phyloP scores from a whole-genome alignment of 164 flowering plant species.

The Brasenia schreberi region DNA sequence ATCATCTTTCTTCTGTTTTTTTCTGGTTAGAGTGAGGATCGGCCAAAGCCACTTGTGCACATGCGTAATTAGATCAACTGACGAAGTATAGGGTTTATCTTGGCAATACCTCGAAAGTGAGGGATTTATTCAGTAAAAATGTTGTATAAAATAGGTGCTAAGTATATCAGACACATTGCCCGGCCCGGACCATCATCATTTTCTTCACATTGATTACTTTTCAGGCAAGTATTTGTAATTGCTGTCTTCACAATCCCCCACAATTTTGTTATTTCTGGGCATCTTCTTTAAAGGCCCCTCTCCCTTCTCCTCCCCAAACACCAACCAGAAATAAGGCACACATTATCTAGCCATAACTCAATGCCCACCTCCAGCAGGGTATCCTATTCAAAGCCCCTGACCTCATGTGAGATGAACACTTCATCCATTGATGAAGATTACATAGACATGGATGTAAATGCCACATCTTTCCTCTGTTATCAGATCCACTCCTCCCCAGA shows the following conservation, averaged over 20 bases:
- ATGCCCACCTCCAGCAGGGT: background rate
- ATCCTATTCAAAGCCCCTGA: background rate
- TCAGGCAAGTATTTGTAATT: background rate
- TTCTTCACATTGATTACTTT: background rate
- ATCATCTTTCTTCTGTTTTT: too few relatives aligned
- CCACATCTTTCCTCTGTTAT: conserved; percentile 21
- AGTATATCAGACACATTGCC: too few relatives aligned
- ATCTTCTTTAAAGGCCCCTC: background rate
- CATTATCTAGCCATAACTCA: background rate
- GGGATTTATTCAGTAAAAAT: too few relatives aligned
- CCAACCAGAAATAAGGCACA: background rate
- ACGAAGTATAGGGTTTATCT: too few relatives aligned
- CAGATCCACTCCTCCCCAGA: conserved; percentile 23
- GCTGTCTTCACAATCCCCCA: background rate
- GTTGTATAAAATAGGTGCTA: too few relatives aligned
- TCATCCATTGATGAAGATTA: conserved; percentile 44
- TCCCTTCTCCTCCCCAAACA: background rate
- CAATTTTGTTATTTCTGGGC: background rate
- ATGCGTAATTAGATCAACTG: too few relatives aligned
- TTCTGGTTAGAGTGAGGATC: too few relatives aligned
- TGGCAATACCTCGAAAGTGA: too few relatives aligned
- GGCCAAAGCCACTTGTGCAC: too few relatives aligned
- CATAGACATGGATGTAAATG: conserved; percentile 71
- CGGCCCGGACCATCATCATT: too few relatives aligned
- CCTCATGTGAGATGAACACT: background rate